These are phyloP conservation scores for Lyophyllum shimeji DNA, from an alignment of 768 basidiomycete genomes.

Conservation along the genomic window DNA sequence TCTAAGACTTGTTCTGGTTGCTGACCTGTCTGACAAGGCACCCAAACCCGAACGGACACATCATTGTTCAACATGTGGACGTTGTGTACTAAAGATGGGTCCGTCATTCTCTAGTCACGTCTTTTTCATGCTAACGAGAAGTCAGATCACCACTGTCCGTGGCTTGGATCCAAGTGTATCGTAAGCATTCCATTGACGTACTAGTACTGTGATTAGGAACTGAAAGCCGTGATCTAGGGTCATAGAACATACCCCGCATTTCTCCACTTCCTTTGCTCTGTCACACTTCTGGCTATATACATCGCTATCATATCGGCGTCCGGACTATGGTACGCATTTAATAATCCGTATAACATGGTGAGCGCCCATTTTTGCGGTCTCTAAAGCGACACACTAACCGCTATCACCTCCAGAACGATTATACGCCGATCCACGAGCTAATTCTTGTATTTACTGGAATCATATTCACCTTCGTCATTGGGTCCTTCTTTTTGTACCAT, in stretches of 20 bases:
- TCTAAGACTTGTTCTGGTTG: not conserved
- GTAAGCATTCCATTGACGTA: slow-evolving; percentile 42
- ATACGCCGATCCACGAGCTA: slow-evolving; percentile 71
- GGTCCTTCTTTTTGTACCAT: slow-evolving; percentile 77
- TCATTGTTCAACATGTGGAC: slow-evolving; percentile 72
- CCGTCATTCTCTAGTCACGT: slow-evolving; percentile 20
- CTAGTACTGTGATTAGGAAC: not conserved
- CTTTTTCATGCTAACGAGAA: not conserved
- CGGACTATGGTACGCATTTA: slow-evolving; percentile 65
- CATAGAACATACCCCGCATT: slow-evolving; percentile 85
- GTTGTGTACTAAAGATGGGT: slow-evolving; percentile 89
- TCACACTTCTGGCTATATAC: slow-evolving; percentile 64
- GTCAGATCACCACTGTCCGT: slow-evolving; percentile 84
- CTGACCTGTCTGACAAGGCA: slow-evolving; percentile 30
- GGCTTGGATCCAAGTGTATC: slow-evolving; percentile 77
- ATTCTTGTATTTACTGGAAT: slow-evolving; percentile 58
- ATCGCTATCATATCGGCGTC: slow-evolving; percentile 50
- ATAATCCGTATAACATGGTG: slow-evolving; percentile 62
- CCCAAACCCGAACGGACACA: slow-evolving; percentile 81
- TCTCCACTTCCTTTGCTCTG: slow-evolving; percentile 69
- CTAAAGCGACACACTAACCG: not conserved
- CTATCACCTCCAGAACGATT: slow-evolving; percentile 45
- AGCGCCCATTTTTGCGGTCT: slow-evolving; percentile 23
- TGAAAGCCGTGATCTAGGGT: slow-evolving; percentile 45
- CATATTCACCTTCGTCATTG: slow-evolving; percentile 63